Base-by-base conservation (phyloP, 345 rosid genomes). In the Acer negundo region DNA sequence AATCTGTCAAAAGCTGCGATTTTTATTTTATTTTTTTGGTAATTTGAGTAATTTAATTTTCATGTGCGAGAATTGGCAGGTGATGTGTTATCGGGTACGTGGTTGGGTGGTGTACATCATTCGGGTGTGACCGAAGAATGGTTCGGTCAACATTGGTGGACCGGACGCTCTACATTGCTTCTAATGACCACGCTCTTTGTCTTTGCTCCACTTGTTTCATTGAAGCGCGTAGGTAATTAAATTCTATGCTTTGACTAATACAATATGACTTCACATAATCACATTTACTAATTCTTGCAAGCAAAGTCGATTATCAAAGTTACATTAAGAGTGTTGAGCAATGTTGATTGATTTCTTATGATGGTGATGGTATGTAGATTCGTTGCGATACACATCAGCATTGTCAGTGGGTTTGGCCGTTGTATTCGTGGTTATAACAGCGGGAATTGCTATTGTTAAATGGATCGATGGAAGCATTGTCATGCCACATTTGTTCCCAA, bases 321-420 rank as follows among this genome's bases (percentile, higher is more conserved):
- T 10, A 51, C 38, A 6, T 15, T 62, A 10, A 64, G 22, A 70
- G 6, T 15, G 17, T 3, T 49, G 26, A n/a, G 20, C 26, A 67
- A 44, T 51, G 20, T 4, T 69, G 47, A 62, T 8, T 56, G 61
- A 70, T 59, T 5, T 46, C 62, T 24, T 7, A 47, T 67, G 51
- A 31, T 71, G 62, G 19, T 82, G 74, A 23, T 79, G 51, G 53
- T 35, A 35, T 35, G 38, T 77, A 89, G 93, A 89, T 85, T 91
- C 93, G 19, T 79, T 91, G 87, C 86, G 89, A 69, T 88, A 85
- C 86, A 88, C 95, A 1, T 91, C 93, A 0, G 93, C 95, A 10
- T 74, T 91, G 78, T 89, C 93, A 0, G 86, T 91, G 53, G 93
- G 75, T 69, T 81, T 89, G 84, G 93, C 93, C 3, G 22, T 89